Conservation (phyloP, 192 early-diverging fungal species). For the Coemansia sp. region DNA sequence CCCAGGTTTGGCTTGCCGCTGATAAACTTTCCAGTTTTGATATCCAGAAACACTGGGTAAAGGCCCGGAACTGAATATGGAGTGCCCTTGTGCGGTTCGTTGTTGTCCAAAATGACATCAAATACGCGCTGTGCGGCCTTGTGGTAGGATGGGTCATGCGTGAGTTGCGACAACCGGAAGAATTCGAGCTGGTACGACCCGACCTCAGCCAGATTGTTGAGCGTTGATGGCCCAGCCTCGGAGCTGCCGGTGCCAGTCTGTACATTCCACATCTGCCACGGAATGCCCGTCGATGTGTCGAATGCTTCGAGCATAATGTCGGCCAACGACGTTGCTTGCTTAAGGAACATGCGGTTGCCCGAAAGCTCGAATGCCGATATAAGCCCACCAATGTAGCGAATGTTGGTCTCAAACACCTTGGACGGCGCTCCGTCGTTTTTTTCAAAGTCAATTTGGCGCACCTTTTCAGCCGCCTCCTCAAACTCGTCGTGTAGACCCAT, state of each 20-base stretch:
- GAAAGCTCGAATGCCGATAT: constrained; percentile 78
- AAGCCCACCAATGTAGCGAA: constrained; percentile 83
- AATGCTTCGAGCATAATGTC: constrained; percentile 76
- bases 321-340: constrained; percentile 78
- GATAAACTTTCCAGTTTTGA: constrained; percentile 50
- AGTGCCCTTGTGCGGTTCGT: constrained; percentile 39
- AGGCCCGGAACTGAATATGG: constrained; percentile 59
- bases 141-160: constrained; percentile 81
- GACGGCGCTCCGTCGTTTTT: constrained; percentile 66
- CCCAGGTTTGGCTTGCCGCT: constrained; percentile 73
- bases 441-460: constrained; percentile 69
- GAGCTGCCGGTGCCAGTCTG: constrained; percentile 56
- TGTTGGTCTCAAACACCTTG: constrained; percentile 85
- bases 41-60: constrained; percentile 72
- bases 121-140: constrained; percentile 66
- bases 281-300: constrained; percentile 49
- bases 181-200: constrained; percentile 72
- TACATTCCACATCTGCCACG: constrained; percentile 77
- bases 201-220: constrained; percentile 54
- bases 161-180: constrained; percentile 81
- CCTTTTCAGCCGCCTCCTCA: constrained; percentile 69
- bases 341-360: constrained; percentile 63
- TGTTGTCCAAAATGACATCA: constrained; percentile 48
- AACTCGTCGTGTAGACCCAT: constrained; percentile 85
- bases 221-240: constrained; percentile 37